Percentiles rank a stretch among this genome's conserved stretches.
phyloP scores from a whole-genome alignment of 2,329 filamentous ascomycete species.

The Fusarium papillatum region DNA sequence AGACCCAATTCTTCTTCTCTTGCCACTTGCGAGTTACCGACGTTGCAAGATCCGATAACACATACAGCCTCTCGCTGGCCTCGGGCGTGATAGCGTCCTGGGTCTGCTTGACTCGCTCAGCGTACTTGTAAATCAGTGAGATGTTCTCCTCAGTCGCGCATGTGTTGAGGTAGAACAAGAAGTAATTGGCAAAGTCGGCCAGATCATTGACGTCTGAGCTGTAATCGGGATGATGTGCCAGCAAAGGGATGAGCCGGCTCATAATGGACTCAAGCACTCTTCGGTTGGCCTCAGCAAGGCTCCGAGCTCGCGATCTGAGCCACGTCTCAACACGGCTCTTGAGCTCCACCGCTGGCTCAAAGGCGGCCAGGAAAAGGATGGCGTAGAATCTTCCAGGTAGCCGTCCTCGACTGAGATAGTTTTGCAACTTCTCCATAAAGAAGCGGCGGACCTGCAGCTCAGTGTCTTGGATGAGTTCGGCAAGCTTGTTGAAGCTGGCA shows the following conservation, averaged over 20 bases:
- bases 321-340: conserved; percentile 86
- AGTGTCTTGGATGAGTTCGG: conserved; percentile 84
- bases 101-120: conserved; percentile 92
- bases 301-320: conserved; percentile 84
- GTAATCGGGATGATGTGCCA: conserved; percentile 96
- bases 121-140: conserved; percentile 90
- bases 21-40: conserved; percentile 87
- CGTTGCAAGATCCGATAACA: conserved; percentile 89
- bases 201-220: conserved; percentile 75
- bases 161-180: conserved; percentile 88
- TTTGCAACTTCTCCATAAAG: conserved; percentile 90
- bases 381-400: conserved; percentile 87
- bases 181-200: conserved; percentile 87
- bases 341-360: conserved; percentile 84
- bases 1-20: conserved; percentile 86
- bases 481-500: conserved; percentile 83
- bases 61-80: conserved; percentile 82
- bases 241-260: conserved; percentile 84
- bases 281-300: conserved; percentile 70
- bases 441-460: conserved; percentile 79
- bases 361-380: conserved; percentile 90
- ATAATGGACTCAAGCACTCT: conserved; percentile 85
- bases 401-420: conserved; percentile 83
- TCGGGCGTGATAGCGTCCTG: conserved; percentile 80
- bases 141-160: conserved; percentile 91